Base-by-base conservation (phyloP, 208 protist species). In the Crithidia sp. region DNA sequence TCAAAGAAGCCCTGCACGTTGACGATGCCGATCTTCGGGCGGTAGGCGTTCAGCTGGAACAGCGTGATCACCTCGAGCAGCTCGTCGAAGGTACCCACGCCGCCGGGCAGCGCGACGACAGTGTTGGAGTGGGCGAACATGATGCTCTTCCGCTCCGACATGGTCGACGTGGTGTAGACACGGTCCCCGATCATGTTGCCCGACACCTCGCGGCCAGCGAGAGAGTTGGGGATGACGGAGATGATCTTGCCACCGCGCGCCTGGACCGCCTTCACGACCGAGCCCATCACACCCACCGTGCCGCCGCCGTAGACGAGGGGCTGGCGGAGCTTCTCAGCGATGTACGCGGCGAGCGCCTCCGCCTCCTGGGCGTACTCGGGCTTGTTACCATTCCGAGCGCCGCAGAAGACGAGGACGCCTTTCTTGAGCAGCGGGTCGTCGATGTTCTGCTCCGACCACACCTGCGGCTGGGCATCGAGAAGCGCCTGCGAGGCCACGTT, bases 91-190 rank as follows among this genome's bases (percentile, higher is more conserved):
- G 91, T 95, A 65, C 91, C 91, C 36, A 91, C 64, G 52, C 91
- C 91, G 39, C 91, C 91, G 2, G 91, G 91, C 47, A 95, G 84
- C 13, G 85, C 88, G 37, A 95, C 81, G 36, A 95, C 84, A 1
- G 76, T 83, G 70, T 88, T 71, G 64, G 86, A 56, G 71, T 87
- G 82, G 0, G 84, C 76, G 67, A 94, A 90, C 91, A 95, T 95
- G 76, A 95, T 88, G 70, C 80, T 91, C 81, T 95, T 95, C 13
- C 91, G 84, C 81, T 95, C 91, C 28, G 83, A 88, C 91, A 95
- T 95, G 64, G 84, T 93, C 47, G 74, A 50, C 19, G 87, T 86
- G 50, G 70, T 84, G 79, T 92, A 92, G 65, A 91, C 58, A 14
- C 85, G 47, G 59, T 88, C 81, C 13, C 85, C 87, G 39, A 90